phyloP scores from a whole-genome alignment of 2,329 filamentous ascomycete genomes.

The Aspergillus japonicus region DNA sequence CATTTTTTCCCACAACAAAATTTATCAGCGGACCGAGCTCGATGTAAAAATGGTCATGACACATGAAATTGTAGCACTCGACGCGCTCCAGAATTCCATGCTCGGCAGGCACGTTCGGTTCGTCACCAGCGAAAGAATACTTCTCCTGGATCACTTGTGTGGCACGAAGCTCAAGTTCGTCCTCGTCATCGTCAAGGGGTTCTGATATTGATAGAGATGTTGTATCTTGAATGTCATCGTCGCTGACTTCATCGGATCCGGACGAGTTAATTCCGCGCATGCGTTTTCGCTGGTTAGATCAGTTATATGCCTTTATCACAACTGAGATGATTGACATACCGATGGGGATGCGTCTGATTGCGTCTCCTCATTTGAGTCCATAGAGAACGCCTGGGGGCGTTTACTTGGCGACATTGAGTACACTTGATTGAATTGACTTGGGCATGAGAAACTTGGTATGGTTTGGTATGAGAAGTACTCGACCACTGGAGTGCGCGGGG shows the following conservation, averaged over 20 bases:
- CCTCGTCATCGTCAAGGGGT: constrained; percentile 34
- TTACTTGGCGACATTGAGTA: constrained; percentile 45
- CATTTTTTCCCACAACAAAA: constrained; percentile 96
- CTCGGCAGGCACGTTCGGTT: constrained; percentile 73
- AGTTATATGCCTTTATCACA: background rate
- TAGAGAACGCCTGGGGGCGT: constrained; percentile 34
- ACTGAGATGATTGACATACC: constrained; percentile 24
- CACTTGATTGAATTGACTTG: constrained; percentile 3
- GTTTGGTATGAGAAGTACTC: background rate
- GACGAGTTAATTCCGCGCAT: constrained; percentile 35
- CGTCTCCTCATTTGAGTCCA: constrained; percentile 29
- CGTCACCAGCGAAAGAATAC: constrained; percentile 48
- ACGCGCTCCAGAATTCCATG: constrained; percentile 87
- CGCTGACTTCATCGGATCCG: constrained; percentile 17
- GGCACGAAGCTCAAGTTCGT: constrained; percentile 56
- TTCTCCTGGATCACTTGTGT: constrained; percentile 61
- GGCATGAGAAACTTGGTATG: background rate
- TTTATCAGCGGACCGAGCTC: constrained; percentile 93
- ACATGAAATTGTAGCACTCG: constrained; percentile 94
- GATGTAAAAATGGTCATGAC: constrained; percentile 77
- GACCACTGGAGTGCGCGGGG: background rate
- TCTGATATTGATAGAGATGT: constrained; percentile 18
- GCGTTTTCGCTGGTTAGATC: constrained; percentile 40
- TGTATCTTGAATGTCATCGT: constrained; percentile 23
- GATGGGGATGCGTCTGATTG: constrained; percentile 27